phyloP scores from a whole-genome alignment of 441 rosid genomes.

The Sinapis alba region DNA sequence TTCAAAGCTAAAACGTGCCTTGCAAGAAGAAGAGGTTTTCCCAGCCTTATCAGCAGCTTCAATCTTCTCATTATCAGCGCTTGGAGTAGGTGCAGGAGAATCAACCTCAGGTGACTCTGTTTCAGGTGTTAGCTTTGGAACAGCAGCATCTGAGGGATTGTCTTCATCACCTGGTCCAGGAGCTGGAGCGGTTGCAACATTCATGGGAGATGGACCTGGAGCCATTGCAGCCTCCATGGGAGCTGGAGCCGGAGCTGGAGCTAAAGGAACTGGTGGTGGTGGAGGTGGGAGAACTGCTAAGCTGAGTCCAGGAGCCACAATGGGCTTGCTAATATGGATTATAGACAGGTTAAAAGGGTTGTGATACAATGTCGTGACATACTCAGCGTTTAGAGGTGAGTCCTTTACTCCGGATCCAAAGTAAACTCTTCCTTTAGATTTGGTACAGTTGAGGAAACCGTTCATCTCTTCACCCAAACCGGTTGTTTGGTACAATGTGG shows the following conservation, averaged over 20 bases:
- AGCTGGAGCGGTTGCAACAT: constrained; percentile 24
- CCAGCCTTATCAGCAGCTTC: constrained; percentile 44
- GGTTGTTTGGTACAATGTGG: constrained; percentile 71
- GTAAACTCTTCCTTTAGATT: constrained; percentile 39
- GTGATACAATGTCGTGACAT: constrained; percentile 42
- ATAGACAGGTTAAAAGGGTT: constrained; percentile 76
- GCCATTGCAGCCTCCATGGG: constrained; percentile 26
- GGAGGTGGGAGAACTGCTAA: constrained; percentile 43
- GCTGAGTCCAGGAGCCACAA: constrained; percentile 67
- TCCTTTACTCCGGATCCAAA: constrained; percentile 64
- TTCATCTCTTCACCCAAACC: constrained; percentile 59
- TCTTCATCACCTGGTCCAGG: constrained; percentile 36
- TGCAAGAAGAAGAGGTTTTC: constrained; percentile 41
- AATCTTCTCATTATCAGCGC: constrained; percentile 29
- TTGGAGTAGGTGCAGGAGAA: constrained; percentile 40
- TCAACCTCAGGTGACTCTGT: constrained; percentile 24
- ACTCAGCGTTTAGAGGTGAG: constrained; percentile 45
- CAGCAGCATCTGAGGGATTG: constrained; percentile 11
- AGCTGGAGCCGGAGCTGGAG: constrained; percentile 37
- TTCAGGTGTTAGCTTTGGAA: constrained; percentile 39
- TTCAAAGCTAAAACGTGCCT: constrained; percentile 23
- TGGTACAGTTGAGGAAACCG: constrained; percentile 68
- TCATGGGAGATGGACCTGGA: constrained; percentile 39
- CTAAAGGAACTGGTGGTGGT: constrained; percentile 44
- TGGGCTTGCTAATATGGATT: constrained; percentile 62